These are phyloP conservation scores for Sporothrix mexicana DNA, from an alignment of 2,329 filamentous ascomycete species.

Conservation along the genomic window DNA sequence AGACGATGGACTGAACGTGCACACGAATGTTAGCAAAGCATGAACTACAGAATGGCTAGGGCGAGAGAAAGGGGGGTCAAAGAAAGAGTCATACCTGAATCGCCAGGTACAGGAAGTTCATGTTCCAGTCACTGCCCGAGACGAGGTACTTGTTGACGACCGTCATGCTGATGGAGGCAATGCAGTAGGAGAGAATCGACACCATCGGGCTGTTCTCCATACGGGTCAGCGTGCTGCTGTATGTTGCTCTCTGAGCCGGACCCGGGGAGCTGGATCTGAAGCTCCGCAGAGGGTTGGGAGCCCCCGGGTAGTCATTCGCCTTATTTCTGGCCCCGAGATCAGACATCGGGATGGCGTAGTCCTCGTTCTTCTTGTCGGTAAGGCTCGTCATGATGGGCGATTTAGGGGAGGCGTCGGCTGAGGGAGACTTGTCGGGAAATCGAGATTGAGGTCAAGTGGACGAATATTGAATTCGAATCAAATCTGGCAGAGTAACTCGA, in stretches of 20 bases:
- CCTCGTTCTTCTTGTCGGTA: constrained; percentile 89
- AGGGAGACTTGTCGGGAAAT: too few species aligned
- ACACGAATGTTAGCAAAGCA: constrained; percentile 5
- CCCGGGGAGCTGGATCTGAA: background rate
- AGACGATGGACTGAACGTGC: constrained; percentile 76
- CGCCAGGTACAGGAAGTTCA: constrained; percentile 93
- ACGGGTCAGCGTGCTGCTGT: constrained; percentile 46
- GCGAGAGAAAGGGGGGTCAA: background rate
- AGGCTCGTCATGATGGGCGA: constrained; percentile 54
- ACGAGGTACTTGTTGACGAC: constrained; percentile 99
- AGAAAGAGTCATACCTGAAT: constrained; percentile 70
- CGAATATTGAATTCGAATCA: background rate
- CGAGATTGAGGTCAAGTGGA: background rate
- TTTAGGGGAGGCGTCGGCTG: too few species aligned
- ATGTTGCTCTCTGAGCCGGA: background rate
- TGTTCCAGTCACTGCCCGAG: constrained; percentile 87
- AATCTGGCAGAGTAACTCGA: background rate
- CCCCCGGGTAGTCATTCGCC: constrained; percentile 49
- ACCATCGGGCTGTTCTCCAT: constrained; percentile 77
- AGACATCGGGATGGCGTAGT: constrained; percentile 71
- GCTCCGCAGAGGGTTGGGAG: constrained; percentile 48
- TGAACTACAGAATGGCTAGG: too few species aligned
- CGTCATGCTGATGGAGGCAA: constrained; percentile 98
- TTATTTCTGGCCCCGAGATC: background rate
- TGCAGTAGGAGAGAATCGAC: constrained; percentile 88